phyloP scores from a whole-genome alignment of 108 stramenopile species.

The Skeletonema grethae region DNA sequence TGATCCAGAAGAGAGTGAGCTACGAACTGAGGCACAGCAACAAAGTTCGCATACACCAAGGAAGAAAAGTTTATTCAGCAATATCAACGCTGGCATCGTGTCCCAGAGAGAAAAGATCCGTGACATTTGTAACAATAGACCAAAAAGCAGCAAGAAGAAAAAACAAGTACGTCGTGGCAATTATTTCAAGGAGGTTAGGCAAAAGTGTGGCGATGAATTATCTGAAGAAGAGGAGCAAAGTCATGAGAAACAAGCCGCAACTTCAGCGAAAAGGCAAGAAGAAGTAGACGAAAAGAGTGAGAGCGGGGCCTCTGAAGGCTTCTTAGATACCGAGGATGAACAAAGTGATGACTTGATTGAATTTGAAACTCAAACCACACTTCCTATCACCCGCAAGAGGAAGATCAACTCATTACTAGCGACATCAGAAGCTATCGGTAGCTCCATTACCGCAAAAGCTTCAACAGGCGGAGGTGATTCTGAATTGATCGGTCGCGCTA shows the following conservation, averaged over 20 bases:
- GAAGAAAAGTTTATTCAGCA: neutral
- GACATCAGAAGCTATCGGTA: conserved; percentile 22
- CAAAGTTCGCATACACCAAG: neutral
- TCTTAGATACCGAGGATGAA: conserved; percentile 13
- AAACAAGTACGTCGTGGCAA: neutral
- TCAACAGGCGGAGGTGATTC: neutral
- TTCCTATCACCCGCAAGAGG: neutral
- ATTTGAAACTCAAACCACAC: neutral
- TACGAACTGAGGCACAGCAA: neutral
- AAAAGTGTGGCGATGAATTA: neutral
- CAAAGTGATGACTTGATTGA: conserved; percentile 22
- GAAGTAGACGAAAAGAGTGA: neutral
- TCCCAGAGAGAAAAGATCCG: neutral
- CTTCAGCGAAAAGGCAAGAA: neutral
- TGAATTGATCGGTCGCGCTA: conserved; percentile 16
- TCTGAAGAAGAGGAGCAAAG: neutral
- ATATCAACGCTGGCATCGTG: neutral
- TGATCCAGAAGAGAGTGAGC: neutral
- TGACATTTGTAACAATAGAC: neutral
- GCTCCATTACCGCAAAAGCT: conserved; percentile 9
- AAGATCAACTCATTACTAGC: conserved; percentile 17
- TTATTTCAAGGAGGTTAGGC: conserved; percentile 3
- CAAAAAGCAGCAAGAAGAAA: neutral
- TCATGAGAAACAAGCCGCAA: neutral
- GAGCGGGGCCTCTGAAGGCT: conserved; percentile 3